phyloP scores from a whole-genome alignment of 305 asterid genomes.

The Solanum hybrid region DNA sequence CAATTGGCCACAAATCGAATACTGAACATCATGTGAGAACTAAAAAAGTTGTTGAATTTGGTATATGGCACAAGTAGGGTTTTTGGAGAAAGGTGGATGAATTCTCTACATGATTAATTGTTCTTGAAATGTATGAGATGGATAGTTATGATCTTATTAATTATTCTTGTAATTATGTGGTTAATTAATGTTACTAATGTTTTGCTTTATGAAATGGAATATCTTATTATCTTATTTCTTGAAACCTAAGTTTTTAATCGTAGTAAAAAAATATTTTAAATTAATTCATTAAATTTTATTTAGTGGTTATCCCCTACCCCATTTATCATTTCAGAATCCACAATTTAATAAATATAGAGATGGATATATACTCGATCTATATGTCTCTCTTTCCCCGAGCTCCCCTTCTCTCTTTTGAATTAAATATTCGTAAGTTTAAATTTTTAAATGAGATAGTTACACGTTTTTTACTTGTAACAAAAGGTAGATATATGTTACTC shows the following conservation, averaged over 20 bases:
- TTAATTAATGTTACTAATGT: neutral
- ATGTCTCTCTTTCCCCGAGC: neutral
- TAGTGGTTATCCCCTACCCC: neutral
- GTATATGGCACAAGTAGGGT: neutral
- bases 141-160: neutral
- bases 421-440: neutral
- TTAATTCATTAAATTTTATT: neutral
- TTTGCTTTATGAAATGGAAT: neutral
- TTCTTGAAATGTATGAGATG: neutral
- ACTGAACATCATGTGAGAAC: neutral
- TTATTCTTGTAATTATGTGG: neutral
- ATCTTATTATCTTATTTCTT: neutral
- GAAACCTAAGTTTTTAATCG: neutral
- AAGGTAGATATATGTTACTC: neutral
- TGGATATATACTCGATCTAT: neutral
- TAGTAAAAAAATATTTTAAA: accelerated
- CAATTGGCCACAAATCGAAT: neutral
- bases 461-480: neutral
- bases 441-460: neutral
- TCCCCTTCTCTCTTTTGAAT: neutral
- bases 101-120: neutral
- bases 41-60: neutral
- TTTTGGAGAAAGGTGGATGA: neutral
- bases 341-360: neutral
- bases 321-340: neutral